Percentiles rank a stretch among this genome's conserved stretches.
Conservation (phyloP, 1,139 yeast species). For the Saccharomycopsis phalli region DNA sequence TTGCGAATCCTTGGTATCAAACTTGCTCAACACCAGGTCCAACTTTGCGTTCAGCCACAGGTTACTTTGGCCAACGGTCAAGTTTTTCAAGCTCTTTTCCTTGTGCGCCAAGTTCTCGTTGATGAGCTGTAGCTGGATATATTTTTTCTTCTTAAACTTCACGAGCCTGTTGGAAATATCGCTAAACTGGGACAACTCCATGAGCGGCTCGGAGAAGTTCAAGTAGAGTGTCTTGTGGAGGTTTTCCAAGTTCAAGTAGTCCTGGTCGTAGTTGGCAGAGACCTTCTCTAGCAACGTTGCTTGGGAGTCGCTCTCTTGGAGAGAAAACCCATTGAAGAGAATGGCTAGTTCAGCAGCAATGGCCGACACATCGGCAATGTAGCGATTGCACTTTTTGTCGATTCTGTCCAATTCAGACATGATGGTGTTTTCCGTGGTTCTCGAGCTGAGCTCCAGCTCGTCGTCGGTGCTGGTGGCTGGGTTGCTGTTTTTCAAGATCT, state of each 20-base stretch:
- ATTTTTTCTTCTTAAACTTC: constrained; percentile 58
- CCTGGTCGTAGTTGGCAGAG: constrained; percentile 71
- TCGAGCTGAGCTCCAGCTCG: constrained; percentile 32
- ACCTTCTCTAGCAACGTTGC: constrained; percentile 53
- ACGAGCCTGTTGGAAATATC: constrained; percentile 54
- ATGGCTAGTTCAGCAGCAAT: constrained; percentile 28
- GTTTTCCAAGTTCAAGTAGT: constrained; percentile 52
- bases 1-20: constrained; percentile 2
- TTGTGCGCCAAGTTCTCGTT: constrained; percentile 44
- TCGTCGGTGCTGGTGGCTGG: background rate
- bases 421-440: constrained; percentile 8
- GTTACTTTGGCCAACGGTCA: constrained; percentile 22
- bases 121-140: constrained; percentile 52
- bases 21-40: constrained; percentile 12
- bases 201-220: constrained; percentile 69
- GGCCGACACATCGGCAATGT: constrained; percentile 50
- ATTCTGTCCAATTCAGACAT: constrained; percentile 30
- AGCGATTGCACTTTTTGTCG: constrained; percentile 56
- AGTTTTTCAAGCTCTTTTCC: constrained; percentile 34
- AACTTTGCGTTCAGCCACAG: constrained; percentile 12
- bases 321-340: constrained; percentile 56
- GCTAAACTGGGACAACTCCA: constrained; percentile 74
- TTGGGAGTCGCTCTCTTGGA: constrained; percentile 40
- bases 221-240: constrained; percentile 54
- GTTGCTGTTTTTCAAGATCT: background rate